Percentiles rank a stretch among this genome's conserved stretches.
phyloP scores from a whole-genome alignment of 257 asterid genomes.

The Jacaranda mimosifolia region DNA sequence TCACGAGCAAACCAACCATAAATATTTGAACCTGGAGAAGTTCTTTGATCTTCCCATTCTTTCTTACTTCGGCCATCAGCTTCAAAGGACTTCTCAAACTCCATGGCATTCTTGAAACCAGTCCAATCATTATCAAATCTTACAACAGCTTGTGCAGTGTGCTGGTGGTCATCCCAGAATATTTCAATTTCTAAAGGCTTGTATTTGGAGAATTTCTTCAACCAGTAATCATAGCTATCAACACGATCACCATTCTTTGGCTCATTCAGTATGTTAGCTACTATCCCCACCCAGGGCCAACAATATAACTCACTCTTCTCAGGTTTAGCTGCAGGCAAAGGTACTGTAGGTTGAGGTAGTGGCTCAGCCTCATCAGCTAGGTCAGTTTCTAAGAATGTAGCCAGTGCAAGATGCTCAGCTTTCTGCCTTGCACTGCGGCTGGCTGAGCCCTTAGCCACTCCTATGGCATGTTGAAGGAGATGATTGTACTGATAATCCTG shows the following conservation, averaged over 20 bases:
- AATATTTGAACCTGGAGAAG: slow-evolving; percentile 44
- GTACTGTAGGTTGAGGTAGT: slow-evolving; percentile 51
- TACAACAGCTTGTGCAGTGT: slow-evolving; percentile 51
- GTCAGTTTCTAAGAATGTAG: slow-evolving; percentile 62
- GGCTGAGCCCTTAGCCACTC: slow-evolving; percentile 81
- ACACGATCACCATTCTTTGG: slow-evolving; percentile 38
- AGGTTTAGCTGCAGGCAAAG: slow-evolving; percentile 45
- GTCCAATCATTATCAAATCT: slow-evolving; percentile 68
- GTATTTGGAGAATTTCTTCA: slow-evolving; percentile 54
- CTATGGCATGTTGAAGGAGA: slow-evolving; percentile 83
- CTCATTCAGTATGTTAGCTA: slow-evolving; percentile 58
- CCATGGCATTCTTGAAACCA: slow-evolving; percentile 69
- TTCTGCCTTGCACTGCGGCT: slow-evolving; percentile 68
- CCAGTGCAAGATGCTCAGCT: slow-evolving; percentile 86
- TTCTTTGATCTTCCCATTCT: slow-evolving; percentile 54
- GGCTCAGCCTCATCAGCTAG: slow-evolving; percentile 65
- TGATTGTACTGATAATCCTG: slow-evolving; percentile 90
- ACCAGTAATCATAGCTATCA: slow-evolving; percentile 50
- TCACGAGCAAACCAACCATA: slow-evolving; percentile 79
- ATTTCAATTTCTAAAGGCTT: slow-evolving; percentile 57
- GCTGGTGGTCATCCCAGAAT: slow-evolving; percentile 50
- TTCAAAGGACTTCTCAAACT: slow-evolving; percentile 69
- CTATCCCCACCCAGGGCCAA: slow-evolving; percentile 90
- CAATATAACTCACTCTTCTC: slow-evolving; percentile 66
- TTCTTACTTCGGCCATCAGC: slow-evolving; percentile 53